Base-by-base conservation (phyloP, 1,139 yeast species). In the Yamadazyma triangularis region DNA sequence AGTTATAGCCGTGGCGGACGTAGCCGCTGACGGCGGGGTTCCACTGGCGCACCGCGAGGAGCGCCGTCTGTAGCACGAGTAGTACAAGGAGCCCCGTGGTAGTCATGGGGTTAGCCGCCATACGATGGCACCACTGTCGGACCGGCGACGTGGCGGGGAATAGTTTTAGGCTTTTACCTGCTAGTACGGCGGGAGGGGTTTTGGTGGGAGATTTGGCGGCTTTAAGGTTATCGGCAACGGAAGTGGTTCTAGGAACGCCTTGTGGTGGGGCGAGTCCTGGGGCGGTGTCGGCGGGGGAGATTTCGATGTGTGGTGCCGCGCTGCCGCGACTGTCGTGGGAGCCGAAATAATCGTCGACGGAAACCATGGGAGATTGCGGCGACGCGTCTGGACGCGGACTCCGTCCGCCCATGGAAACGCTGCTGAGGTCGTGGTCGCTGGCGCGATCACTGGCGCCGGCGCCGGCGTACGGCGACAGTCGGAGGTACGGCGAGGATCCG, bases 11-110 rank as follows among this genome's bases (percentile, higher is more conserved):
- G 12, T 45, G 38, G 13, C 49, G 48, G 39, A 55, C 63, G 29
- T 75, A 74, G 2, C 70, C 70, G 16, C 42, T 38, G 10, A 53
- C 31, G 2, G 33, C 42, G 3, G 36, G 34, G 30, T 64, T 56
- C 80, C 79, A 75, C 45, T 74, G 80, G 30, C 79, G 53, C 41
- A 60, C 62, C 4, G 72, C 50, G 14, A 77, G 47, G 4, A 75
- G 40, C 0, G 48, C 47, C 0, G 70, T 66, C 42, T 74, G 79
- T 0, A 68, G 36, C 1, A 71, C 21, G 8, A 76, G 47, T 2
- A 74, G 35, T 0, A 47, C 11, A 43, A 41, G 55, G 10, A 50
- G 53, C 32, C 43, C 34, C 2, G 53, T 35, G 35, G 56, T 64
- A 13, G 59, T 48, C 15, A 38, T 35, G 13, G 45, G 44, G 19